A percentile compares a stretch with the other conserved stretches of the same genome.
phyloP scores from a whole-genome alignment of 805 yeast genomes.

The Yamadazyma phyllophila region DNA sequence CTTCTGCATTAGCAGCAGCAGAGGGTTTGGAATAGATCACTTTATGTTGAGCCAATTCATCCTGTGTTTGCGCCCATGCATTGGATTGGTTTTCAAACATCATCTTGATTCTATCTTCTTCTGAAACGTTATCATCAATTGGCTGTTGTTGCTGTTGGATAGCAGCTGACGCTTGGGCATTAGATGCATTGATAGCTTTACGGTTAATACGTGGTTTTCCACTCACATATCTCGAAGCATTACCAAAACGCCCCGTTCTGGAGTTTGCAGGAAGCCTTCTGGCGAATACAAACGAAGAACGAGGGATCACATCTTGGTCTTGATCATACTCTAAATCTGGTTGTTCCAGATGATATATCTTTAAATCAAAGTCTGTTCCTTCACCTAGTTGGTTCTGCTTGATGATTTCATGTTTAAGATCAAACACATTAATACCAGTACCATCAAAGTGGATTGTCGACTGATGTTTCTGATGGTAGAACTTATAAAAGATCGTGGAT shows the following conservation, averaged over 20 bases:
- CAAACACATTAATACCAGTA: conserved; percentile 93
- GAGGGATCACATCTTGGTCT: conserved; percentile 86
- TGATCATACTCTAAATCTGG: conserved; percentile 74
- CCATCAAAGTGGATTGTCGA: conserved; percentile 89
- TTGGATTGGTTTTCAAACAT: conserved; percentile 93
- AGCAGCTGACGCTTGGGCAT: conserved; percentile 15
- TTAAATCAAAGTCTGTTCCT: conserved; percentile 80
- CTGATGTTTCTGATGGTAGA: conserved; percentile 77
- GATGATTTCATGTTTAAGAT: conserved; percentile 87
- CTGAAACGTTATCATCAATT: conserved; percentile 50
- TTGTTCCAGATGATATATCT: conserved; percentile 55
- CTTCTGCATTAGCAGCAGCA: conserved; percentile 47
- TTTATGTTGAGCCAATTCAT: conserved; percentile 80
- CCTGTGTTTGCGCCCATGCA: conserved; percentile 95
- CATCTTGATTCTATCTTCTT: conserved; percentile 82
- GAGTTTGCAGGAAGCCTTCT: conserved; percentile 67
- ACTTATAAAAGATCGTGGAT: conserved; percentile 82
- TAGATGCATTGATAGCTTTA: conserved; percentile 33
- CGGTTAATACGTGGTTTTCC: conserved; percentile 59
- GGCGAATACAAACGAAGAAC: conserved; percentile 82
- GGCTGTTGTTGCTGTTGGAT: conserved; percentile 16
- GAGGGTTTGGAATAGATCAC: conserved; percentile 59
- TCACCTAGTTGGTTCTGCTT: conserved; percentile 75
- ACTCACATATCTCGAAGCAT: conserved; percentile 67
- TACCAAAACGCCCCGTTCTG: conserved; percentile 46